phyloP scores from a whole-genome alignment of 495 filamentous ascomycete genomes.

The Jackrogersella minutella region DNA sequence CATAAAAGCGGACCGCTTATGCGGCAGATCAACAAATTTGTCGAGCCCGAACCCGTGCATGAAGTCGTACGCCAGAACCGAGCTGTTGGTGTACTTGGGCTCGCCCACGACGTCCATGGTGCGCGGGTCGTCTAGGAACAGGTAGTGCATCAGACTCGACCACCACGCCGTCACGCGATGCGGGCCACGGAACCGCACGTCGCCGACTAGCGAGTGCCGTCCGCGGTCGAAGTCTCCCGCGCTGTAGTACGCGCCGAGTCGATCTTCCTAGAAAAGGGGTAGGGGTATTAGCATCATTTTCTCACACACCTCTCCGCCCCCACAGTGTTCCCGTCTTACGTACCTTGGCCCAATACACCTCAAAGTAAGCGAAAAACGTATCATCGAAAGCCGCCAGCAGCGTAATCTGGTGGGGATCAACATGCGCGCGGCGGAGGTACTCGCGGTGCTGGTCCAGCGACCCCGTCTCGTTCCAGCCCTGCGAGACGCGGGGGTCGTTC shows the following conservation, averaged over 20 bases:
- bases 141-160: conserved; percentile 72
- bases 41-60: conserved; percentile 69
- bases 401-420: conserved; percentile 68
- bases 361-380: conserved; percentile 70
- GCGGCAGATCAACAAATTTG: conserved; percentile 71
- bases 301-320: not conserved
- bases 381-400: conserved; percentile 70
- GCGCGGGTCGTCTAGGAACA: conserved; percentile 74
- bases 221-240: conserved; percentile 71
- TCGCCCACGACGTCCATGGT: conserved; percentile 70
- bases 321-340: conserved; percentile 1
- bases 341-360: conserved; percentile 77
- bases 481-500: conserved; percentile 73
- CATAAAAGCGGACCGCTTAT: conserved; percentile 71
- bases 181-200: conserved; percentile 67
- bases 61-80: conserved; percentile 71
- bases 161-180: conserved; percentile 75
- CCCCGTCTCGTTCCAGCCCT: conserved; percentile 74
- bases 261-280: conserved; percentile 62
- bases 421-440: conserved; percentile 66
- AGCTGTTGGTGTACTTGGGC: conserved; percentile 66
- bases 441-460: conserved; percentile 68
- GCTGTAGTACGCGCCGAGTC: conserved; percentile 70
- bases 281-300: not conserved
- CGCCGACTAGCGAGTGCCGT: conserved; percentile 72